Conservation (phyloP, 2,329 filamentous ascomycete species). For the Apiospora rasikravindrae region DNA sequence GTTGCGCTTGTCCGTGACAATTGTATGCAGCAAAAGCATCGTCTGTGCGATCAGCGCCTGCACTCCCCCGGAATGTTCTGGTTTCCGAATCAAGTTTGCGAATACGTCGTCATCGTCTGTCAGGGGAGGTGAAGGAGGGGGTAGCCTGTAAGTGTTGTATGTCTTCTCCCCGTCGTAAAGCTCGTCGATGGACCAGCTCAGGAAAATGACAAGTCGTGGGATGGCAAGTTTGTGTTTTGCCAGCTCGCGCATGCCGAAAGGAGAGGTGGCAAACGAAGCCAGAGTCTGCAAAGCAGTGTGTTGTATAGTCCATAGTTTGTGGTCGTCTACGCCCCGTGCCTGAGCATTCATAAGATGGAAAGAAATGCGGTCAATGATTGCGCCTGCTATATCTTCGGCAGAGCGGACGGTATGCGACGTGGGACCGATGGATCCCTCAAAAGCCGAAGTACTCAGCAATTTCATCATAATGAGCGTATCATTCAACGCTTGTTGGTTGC, state of each 20-base stretch:
- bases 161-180: conserved; percentile 67
- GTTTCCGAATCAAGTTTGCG: neutral
- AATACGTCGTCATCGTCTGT: conserved; percentile 25
- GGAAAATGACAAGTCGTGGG: conserved; percentile 73
- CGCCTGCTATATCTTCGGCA: conserved; percentile 47
- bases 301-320: conserved; percentile 49
- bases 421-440: conserved; percentile 69
- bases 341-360: conserved; percentile 65
- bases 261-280: conserved; percentile 64
- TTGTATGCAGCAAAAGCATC: conserved; percentile 55
- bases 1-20: conserved; percentile 55
- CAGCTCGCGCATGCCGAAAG: conserved; percentile 68
- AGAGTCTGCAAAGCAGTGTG: conserved; percentile 58
- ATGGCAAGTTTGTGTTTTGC: conserved; percentile 72
- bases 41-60: conserved; percentile 54
- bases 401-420: conserved; percentile 53
- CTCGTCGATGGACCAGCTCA: conserved; percentile 70
- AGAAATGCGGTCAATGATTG: conserved; percentile 67
- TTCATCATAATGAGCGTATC: conserved; percentile 70
- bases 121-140: neutral
- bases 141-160: conserved; percentile 27
- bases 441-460: conserved; percentile 69
- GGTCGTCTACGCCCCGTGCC: conserved; percentile 45
- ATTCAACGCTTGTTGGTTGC: conserved; percentile 65
- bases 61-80: conserved; percentile 35